Conservation (phyloP, 2,329 filamentous ascomycete species). For the Aspergillus neoniger region DNA sequence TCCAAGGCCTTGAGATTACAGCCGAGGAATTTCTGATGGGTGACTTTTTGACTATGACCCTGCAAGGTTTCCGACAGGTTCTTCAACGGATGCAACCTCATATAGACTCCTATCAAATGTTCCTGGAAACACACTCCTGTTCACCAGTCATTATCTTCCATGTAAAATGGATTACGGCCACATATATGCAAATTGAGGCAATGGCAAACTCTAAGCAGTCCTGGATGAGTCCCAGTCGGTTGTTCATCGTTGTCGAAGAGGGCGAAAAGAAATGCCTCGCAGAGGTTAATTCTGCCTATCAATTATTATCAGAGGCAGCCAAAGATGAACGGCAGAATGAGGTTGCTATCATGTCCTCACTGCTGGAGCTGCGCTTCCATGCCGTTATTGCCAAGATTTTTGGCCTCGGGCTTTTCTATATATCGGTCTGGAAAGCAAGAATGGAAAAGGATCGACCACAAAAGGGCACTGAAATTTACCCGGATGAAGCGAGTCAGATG, state of each 20-base stretch:
- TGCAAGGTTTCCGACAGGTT: conserved; percentile 10
- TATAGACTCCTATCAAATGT: conserved; percentile 13
- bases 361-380: conserved; percentile 17
- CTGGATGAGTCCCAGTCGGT: conserved; percentile 6
- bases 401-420: conserved; percentile 15
- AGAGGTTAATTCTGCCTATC: conserved; percentile 9
- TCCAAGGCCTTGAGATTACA: conserved; percentile 14
- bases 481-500: background rate
- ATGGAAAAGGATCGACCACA: background rate
- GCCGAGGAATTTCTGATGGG: conserved; percentile 12
- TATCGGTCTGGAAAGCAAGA: conserved; percentile 5
- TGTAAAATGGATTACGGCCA: conserved; percentile 14
- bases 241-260: conserved; percentile 13
- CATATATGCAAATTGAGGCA: conserved; percentile 15
- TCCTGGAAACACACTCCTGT: conserved; percentile 14
- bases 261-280: conserved; percentile 16
- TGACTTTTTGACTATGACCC: conserved; percentile 11
- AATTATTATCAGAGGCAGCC: background rate
- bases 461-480: background rate
- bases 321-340: background rate
- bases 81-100: conserved; percentile 10
- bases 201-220: conserved; percentile 14
- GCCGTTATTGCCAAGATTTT: conserved; percentile 6
- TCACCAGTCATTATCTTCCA: conserved; percentile 18
- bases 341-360: conserved; percentile 1